Base-by-base conservation (phyloP, 371 early-diverging fungal genomes). In the Dinochytrium kinnereticum region DNA sequence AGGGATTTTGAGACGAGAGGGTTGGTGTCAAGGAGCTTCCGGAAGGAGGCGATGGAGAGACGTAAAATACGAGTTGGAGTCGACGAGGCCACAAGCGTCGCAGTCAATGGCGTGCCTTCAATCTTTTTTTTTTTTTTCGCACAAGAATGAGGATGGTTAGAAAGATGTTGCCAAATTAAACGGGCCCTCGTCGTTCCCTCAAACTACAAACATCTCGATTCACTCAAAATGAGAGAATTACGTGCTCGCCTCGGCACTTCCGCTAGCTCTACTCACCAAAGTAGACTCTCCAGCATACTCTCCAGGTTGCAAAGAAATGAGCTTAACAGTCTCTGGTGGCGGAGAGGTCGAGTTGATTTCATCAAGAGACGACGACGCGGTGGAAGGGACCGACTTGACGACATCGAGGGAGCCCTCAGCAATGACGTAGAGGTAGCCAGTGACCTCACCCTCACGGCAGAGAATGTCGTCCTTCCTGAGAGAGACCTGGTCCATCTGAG, bases 231-330 rank as follows among this genome's bases (percentile, higher is more conserved):
- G n/a, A n/a, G n/a, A n/a, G n/a, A n/a, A n/a, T n/a, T n/a, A n/a
- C n/a, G n/a, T n/a, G n/a, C n/a, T n/a, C n/a, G n/a, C n/a, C n/a
- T n/a, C n/a, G n/a, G n/a, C n/a, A n/a, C n/a, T n/a, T n/a, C n/a
- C n/a, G n/a, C n/a, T n/a, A n/a, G n/a, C n/a, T n/a, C n/a, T n/a
- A 68, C 76, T 66, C 64, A 76, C 71, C 33, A 76, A 44, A 7
- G 59, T 55, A 51, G 59, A 34, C 53, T 74, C 78, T 28, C 78
- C 78, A 33, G 67, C 34, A 39, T 71, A 73, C 34, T 78, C 75
- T 49, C 78, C 75, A 30, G 69, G 51, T 2, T 39, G 26, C 26
- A 78, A 67, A 1, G 78, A 59, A 38, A 78, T 69, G 26, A 78
- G 65, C 59, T 75, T 72, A 65, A 78, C 75, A 1, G 39, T 31